phyloP scores from a whole-genome alignment of 2,329 filamentous ascomycete genomes.

The Fusarium globosum region DNA sequence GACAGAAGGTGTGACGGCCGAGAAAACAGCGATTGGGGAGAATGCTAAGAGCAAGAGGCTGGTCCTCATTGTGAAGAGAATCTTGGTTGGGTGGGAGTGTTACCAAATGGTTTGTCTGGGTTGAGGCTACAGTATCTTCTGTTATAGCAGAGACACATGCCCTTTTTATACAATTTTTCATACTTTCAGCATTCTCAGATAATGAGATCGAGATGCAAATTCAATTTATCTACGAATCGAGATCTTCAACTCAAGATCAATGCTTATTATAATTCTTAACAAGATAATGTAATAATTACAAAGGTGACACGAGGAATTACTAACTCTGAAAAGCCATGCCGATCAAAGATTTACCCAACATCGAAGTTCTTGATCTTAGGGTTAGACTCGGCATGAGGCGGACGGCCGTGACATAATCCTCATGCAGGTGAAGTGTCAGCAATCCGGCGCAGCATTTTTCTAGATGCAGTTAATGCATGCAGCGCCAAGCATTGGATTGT shows the following conservation, averaged over 20 bases:
- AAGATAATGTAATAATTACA: not conserved
- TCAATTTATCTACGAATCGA: not conserved
- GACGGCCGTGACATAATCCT: not conserved
- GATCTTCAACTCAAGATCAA: no score
- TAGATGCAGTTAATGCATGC: not conserved
- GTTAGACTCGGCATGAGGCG: not conserved
- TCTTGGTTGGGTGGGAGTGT: not conserved
- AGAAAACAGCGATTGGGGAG: no score
- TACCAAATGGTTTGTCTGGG: not conserved
- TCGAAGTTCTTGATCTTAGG: not conserved
- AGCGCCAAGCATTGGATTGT: not conserved
- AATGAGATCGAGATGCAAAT: not conserved
- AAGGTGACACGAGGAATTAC: fast-evolving
- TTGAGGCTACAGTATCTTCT: no score
- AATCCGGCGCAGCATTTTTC: not conserved
- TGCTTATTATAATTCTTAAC: not conserved
- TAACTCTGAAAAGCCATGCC: fast-evolving
- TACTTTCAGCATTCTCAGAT: no score
- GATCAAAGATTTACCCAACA: not conserved
- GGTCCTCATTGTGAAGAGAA: not conserved
- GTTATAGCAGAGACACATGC: fast-evolving
- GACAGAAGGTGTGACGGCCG: not conserved
- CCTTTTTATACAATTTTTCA: not conserved
- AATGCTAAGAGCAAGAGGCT: no score
- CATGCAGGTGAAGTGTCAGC: not conserved